Evolutionary conservation across 2,329 filamentous ascomycete species (phyloP), one percentile per base, ranked within the genome.

Genomic region (Colletotrichum camelliae): DNA sequence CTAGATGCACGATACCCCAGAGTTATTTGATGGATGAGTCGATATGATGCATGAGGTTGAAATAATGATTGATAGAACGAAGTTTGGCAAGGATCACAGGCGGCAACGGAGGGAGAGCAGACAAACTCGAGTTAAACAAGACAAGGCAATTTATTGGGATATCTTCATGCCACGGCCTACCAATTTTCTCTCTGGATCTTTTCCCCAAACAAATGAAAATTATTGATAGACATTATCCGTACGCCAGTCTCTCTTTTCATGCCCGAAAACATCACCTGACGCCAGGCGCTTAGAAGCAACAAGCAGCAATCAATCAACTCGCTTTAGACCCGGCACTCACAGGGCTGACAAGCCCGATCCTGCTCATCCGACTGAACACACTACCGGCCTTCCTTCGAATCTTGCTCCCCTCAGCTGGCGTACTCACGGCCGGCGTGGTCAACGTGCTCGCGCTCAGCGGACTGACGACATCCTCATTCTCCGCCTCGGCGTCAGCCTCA

Each of bases 401-500:
- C 24, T 43, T 66, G 21, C 31, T 64, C 27, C 65, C 69, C 33
- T 18, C 65, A 12, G 13, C 58, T 27, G 64, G 27, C 7, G 61
- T 66, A 13, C 58, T 43, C 3, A 18, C 55, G 4, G 31, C 35
- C 33, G 57, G 69, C 16, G 31, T 65, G 29, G 60, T 29, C 31
- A 27, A 35, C 31, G 35, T 66, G 15, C 27, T 52, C 7, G 64
- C 76, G 39, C 74, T 78, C 55, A 80, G 33, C 9, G 79, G 79
- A 21, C 77, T 79, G 5, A 79, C 77, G 3, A 77, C 24, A 21
- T 79, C 72, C 7, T 77, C 77, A 7, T 69, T 75, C 16, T 78
- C 79, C 8, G 70, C 77, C n/a, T 78, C 79, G 24, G 74, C 80
- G 62, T 78, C 78, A 1, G 72, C 74, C 29, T 79, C 79, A 5